Percentiles rank a stretch among this genome's conserved stretches.
phyloP scores from a whole-genome alignment of 805 yeast species.

The Ogataea haglerorum region DNA sequence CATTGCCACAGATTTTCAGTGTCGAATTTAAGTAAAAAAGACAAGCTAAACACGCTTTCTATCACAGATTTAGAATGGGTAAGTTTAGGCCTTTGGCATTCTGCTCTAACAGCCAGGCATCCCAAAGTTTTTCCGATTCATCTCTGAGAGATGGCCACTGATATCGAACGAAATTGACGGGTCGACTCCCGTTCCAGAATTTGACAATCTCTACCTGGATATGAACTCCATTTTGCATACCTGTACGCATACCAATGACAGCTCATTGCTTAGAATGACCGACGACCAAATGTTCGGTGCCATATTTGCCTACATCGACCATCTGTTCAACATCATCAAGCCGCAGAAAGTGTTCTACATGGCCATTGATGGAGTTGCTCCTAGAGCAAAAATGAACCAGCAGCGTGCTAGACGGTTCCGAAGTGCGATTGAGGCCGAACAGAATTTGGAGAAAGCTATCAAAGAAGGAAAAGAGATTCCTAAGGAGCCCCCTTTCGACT shows the following conservation, averaged over 20 bases:
- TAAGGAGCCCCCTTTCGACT: conserved; percentile 81
- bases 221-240: conserved; percentile 96
- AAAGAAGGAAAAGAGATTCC: conserved; percentile 72
- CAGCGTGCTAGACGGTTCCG: conserved; percentile 95
- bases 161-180: conserved; percentile 83
- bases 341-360: conserved; percentile 86
- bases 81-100: background rate
- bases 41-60: conserved; percentile 3
- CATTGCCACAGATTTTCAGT: conserved; percentile 6
- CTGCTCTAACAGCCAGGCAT: conserved; percentile 60
- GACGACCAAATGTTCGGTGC: conserved; percentile 91
- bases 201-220: conserved; percentile 91
- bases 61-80: conserved; percentile 10
- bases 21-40: conserved; percentile 1
- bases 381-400: conserved; percentile 97
- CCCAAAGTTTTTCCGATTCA: conserved; percentile 94
- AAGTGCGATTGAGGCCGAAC: conserved; percentile 90
- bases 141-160: conserved; percentile 98
- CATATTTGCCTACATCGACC: conserved; percentile 94
- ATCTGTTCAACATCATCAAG: conserved; percentile 78
- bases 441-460: conserved; percentile 67
- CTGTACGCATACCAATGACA: conserved; percentile 83
- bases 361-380: conserved; percentile 99
- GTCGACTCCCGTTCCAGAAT: conserved; percentile 74
- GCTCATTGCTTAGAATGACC: conserved; percentile 57